Evolutionary conservation across 257 asterid species (phyloP), one percentile per base, ranked within the genome.

Genomic region (Haberlea rhodopensis): DNA sequence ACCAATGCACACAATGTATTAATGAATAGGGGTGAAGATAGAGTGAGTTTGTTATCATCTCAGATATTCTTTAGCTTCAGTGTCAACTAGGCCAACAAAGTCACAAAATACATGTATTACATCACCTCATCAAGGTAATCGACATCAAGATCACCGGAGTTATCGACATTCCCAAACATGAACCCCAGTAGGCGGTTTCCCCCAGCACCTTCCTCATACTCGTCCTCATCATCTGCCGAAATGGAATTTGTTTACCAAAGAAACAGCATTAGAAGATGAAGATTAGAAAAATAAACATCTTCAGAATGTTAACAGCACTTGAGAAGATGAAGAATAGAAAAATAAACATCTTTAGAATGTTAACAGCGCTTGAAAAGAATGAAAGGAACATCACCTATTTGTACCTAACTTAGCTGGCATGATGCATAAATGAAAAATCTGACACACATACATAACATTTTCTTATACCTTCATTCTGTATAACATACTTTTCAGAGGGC

Each of bases 51-150:
- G 20, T 56, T 23, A 32, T 57, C 54, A 45, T 28, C 27, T 28
- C 24, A 18, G 26, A 21, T 63, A 29, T 37, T 34, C 25, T 32
- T 48, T 21, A 70, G 62, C 82, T 19, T 20, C 68, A 58, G 46
- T 9, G 24, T 24, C 60, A 32, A 49, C 45, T 24, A 46, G 40
- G 6, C 7, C 11, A 31, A 64, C 28, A 31, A 46, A 26, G 26
- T 43, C 24, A 13, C 34, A 63, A 43, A 53, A 52, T 8, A 31
- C 52, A 45, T 57, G 48, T 53, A 64, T 63, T 57, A 65, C 63
- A 76, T 76, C 71, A 90, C 99, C 97, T 94, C 89, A 46, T 94
- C 99, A 65, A 94, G 99, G 81, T 94, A 94, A 79, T 94, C 99
- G 67, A 82, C 95, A 76, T 94, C 99, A 52, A 94, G 97, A 80